Evolutionary conservation across 2,329 filamentous ascomycete genomes (phyloP), one percentile per base, ranked within the genome.

Genomic region (Ophiocordyceps sinensis): DNA sequence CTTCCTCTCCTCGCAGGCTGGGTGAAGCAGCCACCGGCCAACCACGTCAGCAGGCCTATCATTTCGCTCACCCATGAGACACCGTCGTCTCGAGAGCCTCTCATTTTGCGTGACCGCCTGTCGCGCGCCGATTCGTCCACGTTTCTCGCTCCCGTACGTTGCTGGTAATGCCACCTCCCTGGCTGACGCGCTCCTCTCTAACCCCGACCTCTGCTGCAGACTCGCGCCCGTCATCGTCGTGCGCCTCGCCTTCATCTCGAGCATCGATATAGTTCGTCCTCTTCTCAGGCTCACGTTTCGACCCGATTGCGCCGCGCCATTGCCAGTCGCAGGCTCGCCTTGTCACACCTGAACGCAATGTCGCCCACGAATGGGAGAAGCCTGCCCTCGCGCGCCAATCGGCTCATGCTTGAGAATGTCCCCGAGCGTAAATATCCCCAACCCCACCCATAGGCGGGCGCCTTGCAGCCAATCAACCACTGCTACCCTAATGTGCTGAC

Each of bases 351-450:
- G 46, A 49, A 46, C 45, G 53, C 56, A 43, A 69, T 68, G 63
- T 57, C 56, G 32, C 48, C 53, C 37, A 51, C 55, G 15, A 55
- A 46, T 39, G 49, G 51, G 43, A 55, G 75, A 58, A 60, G 57
- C 38, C 65, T 85, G 47, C 81, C 81, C 29, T 62, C 65, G 51
- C 67, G 67, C 62, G 68, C 71, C 55, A 85, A 85, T 58, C 78
- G 75, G 48, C 67, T 83, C 46, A 72, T 85, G 60, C 68, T 73
- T 23, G 73, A 78, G 45, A 70, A 75, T 49, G 67, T 79, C 41
- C 80, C 80, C 41, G 54, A 66, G 40, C 74, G 81, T 85, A 80
- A 43, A 51, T 51, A 38, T 41, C 21, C 32, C 37, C 42, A 38
- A 37, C 34, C 6, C 40, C 31, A 21, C 43, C 28, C 36, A 13